Conservation (phyloP, 2,329 filamentous ascomycete species). For the Beauveria medogensis region DNA sequence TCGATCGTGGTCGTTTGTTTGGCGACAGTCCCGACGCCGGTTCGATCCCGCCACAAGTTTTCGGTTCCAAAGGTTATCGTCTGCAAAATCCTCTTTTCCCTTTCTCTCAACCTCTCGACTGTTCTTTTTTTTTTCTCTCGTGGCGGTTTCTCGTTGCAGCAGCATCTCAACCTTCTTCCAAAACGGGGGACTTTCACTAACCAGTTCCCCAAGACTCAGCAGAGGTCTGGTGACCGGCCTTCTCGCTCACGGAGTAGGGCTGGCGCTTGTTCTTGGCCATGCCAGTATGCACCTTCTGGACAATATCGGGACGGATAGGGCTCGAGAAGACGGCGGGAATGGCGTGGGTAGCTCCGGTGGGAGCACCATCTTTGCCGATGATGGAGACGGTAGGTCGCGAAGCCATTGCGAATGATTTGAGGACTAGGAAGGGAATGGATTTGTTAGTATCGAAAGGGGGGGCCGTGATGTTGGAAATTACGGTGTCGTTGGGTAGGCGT, state of each 20-base stretch:
- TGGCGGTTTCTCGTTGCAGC: not conserved
- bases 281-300: constrained; percentile 97
- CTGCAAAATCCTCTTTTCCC: not conserved
- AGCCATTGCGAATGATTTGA: constrained; percentile 60
- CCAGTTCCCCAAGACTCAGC: constrained; percentile 99
- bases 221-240: constrained; percentile 99
- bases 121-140: not conserved
- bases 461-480: not conserved
- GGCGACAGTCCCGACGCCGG: not conserved
- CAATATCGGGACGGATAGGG: constrained; percentile 97
- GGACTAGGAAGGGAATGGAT: constrained; percentile 21
- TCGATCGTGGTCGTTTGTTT: not conserved
- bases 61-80: not conserved
- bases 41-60: not conserved
- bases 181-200: constrained; percentile 43
- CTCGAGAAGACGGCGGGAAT: constrained; percentile 95
- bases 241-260: constrained; percentile 99
- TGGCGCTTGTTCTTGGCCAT: constrained; percentile 99
- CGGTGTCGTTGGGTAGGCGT: constrained; percentile 13
- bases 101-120: not conserved
- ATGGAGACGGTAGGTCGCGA: constrained; percentile 96
- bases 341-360: constrained; percentile 81
- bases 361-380: constrained; percentile 90
- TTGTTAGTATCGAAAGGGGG: not conserved
- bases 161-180: not conserved